phyloP scores from a whole-genome alignment of 371 early-diverging fungal species.

The Mucor saturninus region DNA sequence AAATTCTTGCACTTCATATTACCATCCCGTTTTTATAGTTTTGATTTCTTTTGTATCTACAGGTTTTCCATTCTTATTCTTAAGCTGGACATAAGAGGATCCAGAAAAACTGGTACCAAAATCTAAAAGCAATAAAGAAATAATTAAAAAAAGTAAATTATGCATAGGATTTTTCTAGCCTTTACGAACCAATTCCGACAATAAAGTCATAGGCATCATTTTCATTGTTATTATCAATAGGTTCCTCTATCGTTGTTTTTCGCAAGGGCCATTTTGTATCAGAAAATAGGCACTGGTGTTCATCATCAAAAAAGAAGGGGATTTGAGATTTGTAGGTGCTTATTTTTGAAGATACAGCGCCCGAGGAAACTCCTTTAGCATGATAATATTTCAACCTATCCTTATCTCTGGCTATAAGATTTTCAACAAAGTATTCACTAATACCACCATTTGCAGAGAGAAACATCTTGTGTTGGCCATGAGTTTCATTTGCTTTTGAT shows the following conservation, averaged over 20 bases:
- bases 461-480: not conserved
- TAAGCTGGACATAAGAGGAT: constrained; percentile 32
- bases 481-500: not conserved
- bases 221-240: not conserved
- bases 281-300: too few relatives aligned
- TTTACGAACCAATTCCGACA: constrained; percentile 40
- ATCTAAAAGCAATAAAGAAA: constrained; percentile 31
- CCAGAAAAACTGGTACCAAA: constrained; percentile 60
- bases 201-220: constrained; percentile 1
- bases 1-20: not conserved
- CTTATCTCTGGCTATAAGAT: not conserved
- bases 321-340: too few relatives aligned
- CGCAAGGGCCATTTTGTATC: too few relatives aligned
- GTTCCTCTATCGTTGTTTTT: not conserved
- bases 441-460: not conserved
- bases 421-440: not conserved
- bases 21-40: not conserved
- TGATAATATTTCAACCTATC: not conserved
- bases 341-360: too few relatives aligned
- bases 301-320: too few relatives aligned
- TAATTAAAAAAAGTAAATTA: not conserved
- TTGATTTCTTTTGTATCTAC: not conserved
- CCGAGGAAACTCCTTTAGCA: not conserved
- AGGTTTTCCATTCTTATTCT: not conserved
- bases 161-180: not conserved